Conservation (phyloP, 345 rosid species). For the Hibiscus trionum region DNA sequence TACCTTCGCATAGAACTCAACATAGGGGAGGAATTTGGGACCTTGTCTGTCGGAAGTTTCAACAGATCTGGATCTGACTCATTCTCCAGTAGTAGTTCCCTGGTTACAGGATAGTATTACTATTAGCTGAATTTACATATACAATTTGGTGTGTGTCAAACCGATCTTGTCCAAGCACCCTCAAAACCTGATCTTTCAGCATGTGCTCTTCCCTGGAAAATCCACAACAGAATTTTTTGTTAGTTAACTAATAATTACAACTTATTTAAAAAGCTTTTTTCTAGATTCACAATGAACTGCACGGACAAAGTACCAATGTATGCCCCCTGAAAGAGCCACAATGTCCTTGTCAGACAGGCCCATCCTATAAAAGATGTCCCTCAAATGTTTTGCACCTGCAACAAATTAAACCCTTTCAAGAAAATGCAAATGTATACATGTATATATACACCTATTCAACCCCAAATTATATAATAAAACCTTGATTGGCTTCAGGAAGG, state of each 20-base stretch:
- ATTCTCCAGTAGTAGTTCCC: slow-evolving; percentile 56
- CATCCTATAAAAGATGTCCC: slow-evolving; percentile 73
- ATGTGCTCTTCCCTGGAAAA: slow-evolving; percentile 67
- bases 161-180: slow-evolving; percentile 80
- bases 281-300: background rate
- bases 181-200: slow-evolving; percentile 64
- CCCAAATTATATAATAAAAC: slow-evolving; percentile 18
- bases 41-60: slow-evolving; percentile 62
- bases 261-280: background rate
- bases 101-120: slow-evolving; percentile 11
- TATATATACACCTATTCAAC: background rate
- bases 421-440: background rate
- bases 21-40: slow-evolving; percentile 28
- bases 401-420: background rate
- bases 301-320: slow-evolving; percentile 44
- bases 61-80: slow-evolving; percentile 36
- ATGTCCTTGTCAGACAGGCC: slow-evolving; percentile 84
- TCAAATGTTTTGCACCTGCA: slow-evolving; percentile 15
- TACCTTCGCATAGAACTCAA: slow-evolving; percentile 56
- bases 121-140: background rate
- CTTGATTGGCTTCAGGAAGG: slow-evolving; percentile 66
- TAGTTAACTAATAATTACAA: background rate
- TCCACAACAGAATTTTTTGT: background rate
- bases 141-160: too few relatives aligned
- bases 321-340: slow-evolving; percentile 74